Conservation (phyloP, 345 rosid genomes). For the Nasturtium officinale region DNA sequence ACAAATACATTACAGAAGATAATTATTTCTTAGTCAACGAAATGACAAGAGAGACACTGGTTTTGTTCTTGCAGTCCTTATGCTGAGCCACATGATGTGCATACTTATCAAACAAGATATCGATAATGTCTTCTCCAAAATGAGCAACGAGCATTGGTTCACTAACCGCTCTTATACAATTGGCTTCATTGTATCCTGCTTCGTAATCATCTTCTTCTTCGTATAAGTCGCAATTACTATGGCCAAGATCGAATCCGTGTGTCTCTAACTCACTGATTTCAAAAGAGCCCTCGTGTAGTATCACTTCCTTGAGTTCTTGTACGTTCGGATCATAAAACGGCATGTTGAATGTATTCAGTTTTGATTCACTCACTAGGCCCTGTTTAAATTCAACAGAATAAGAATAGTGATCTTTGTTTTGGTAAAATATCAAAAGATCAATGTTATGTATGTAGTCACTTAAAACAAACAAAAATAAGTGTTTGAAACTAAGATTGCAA, state of each 20-base stretch:
- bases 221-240: neutral
- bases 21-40: constrained; percentile 30
- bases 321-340: constrained; percentile 44
- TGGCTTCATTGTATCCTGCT: constrained; percentile 39
- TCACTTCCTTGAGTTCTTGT: constrained; percentile 41
- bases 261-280: constrained; percentile 37
- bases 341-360: constrained; percentile 49
- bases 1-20: neutral
- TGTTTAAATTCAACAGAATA: neutral
- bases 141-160: constrained; percentile 43
- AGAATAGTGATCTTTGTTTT: neutral
- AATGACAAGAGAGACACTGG: constrained; percentile 32
- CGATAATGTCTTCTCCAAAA: constrained; percentile 39
- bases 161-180: constrained; percentile 39
- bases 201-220: neutral
- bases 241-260: constrained; percentile 30
- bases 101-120: constrained; percentile 39
- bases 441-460: neutral
- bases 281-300: constrained; percentile 48
- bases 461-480: neutral
- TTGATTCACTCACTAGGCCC: constrained; percentile 49
- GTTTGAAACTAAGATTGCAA: neutral
- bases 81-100: constrained; percentile 38
- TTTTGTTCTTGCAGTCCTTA: constrained; percentile 12
- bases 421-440: neutral